These are phyloP conservation scores for Rugonectria rugulosa DNA, from an alignment of 2,329 filamentous ascomycete genomes.

Conservation along the genomic window DNA sequence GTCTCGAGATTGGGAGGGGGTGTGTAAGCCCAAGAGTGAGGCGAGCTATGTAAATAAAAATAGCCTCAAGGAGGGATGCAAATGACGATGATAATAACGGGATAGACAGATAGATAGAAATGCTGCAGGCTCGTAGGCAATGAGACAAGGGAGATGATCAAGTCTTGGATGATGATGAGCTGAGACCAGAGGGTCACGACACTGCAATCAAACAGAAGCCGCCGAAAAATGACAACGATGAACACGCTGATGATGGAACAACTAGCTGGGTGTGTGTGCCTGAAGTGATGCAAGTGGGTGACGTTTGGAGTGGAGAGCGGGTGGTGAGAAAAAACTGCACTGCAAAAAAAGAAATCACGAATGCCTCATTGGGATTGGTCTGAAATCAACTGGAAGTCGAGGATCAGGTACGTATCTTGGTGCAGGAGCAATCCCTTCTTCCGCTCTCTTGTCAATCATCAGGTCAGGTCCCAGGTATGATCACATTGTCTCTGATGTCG, in stretches of 20 bases:
- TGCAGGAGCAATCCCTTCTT: not conserved
- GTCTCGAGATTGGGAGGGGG: constrained; percentile 5
- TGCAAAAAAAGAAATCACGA: not conserved
- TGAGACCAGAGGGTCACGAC: not conserved
- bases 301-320: not conserved
- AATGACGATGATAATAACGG: no score
- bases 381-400: no score
- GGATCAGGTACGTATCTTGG: no score
- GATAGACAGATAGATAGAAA: not conserved
- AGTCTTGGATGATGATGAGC: constrained; percentile 1
- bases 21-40: constrained; percentile 3
- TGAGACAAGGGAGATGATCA: no score
- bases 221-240: not conserved
- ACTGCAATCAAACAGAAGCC: not conserved
- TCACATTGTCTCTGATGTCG: constrained; percentile 14
- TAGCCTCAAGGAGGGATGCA: no score
- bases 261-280: not conserved
- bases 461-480: constrained; percentile 18
- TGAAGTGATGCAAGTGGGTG: not conserved
- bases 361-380: not conserved
- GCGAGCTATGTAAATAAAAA: not conserved
- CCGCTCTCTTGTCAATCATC: constrained; percentile 1
- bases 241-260: not conserved
- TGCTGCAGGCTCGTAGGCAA: no score
- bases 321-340: not conserved